Base-by-base conservation (phyloP, 225 moss, liverwort and hornwort genomes). In the Pseudisothecium myosuroides region DNA sequence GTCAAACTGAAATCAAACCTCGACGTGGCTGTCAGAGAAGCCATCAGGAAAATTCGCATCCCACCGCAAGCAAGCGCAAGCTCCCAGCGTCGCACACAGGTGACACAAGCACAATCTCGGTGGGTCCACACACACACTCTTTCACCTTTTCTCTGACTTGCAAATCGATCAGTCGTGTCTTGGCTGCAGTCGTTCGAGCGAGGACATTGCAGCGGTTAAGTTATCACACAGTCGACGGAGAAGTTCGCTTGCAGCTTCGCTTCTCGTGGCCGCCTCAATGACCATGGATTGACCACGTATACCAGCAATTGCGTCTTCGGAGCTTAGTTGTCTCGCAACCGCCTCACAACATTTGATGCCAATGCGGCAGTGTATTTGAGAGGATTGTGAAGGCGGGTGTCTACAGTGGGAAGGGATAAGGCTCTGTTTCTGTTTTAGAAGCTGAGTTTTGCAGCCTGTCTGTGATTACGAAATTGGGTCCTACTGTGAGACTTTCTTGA, bases 1-100 rank as follows among this genome's bases (percentile, higher is more conserved):
- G 49, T 26, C 45, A 45, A 82, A 47, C 82, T 49, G 64, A 65
- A 82, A 82, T 11, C 49, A 24, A 64, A 64, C 24, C 61, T 24
- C 80, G 92, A 92, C 92, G 92, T 92, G 92, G 89, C 92, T 55
- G 28, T n/a, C 84, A 77, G 19, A 15, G 54, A 31, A 36, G 32
- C 64, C 72, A 81, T n/a, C 89, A 91, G 85, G 34, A 47, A 39
- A 52, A 21, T 87, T 60, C 17, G 41, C 41, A 54, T 55, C 43
- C 27, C 60, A 68, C 85, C 49, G 52, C 29, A 39, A 36, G 54
- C 65, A 80, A 55, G 65, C 72, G n/a, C 50, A 72, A 72, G 63
- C 63, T 16, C 14, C 27, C n/a, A 31, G 84, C 49, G 81, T 55
- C 56, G 66, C 88, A 67, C 76, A 43, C 58, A 26, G 17, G 10